Evolutionary conservation across 1,139 yeast species (phyloP).

Genomic region (Suhomyces chickasaworum): DNA sequence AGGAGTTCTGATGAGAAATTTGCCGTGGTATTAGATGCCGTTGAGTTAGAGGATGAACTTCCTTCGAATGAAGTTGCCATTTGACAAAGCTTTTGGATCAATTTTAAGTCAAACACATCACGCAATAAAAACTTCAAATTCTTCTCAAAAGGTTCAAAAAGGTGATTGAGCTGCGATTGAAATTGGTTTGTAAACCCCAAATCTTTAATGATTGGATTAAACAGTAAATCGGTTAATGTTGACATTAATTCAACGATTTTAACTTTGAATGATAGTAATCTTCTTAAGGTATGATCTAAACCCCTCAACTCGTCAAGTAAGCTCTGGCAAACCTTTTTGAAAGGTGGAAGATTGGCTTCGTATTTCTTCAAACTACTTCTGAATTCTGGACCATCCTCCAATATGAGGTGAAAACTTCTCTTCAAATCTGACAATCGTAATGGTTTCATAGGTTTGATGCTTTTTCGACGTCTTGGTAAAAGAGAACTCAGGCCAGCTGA

Average conservation of each 20-base stretch:
- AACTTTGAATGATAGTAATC: conserved; percentile 23
- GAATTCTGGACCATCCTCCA: conserved; percentile 78
- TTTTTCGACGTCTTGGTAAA: neutral
- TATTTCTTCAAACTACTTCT: conserved; percentile 56
- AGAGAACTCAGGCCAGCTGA: neutral
- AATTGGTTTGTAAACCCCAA: conserved; percentile 18
- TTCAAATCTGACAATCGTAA: conserved; percentile 13
- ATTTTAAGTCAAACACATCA: conserved; percentile 35
- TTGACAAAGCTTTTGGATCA: conserved; percentile 28
- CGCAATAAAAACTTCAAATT: conserved; percentile 34
- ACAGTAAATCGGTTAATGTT: conserved; percentile 23
- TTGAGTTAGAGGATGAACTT: conserved; percentile 2
- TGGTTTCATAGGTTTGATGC: conserved; percentile 1
- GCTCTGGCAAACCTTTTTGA: conserved; percentile 43
- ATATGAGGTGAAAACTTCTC: conserved; percentile 32
- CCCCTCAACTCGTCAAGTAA: conserved; percentile 38
- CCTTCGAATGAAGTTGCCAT: conserved; percentile 7
- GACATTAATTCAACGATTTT: conserved; percentile 29
- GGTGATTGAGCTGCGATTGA: conserved; percentile 14
- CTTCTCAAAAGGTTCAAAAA: conserved; percentile 39
- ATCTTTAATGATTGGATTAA: conserved; percentile 15
- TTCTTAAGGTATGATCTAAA: conserved; percentile 28
- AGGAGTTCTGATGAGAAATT: conserved; percentile 16
- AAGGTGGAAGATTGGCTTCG: conserved; percentile 54
- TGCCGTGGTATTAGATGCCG: conserved; percentile 5